Evolutionary conservation across 768 basidiomycete genomes (phyloP).

Genomic region (Flagelloscypha sp.): DNA sequence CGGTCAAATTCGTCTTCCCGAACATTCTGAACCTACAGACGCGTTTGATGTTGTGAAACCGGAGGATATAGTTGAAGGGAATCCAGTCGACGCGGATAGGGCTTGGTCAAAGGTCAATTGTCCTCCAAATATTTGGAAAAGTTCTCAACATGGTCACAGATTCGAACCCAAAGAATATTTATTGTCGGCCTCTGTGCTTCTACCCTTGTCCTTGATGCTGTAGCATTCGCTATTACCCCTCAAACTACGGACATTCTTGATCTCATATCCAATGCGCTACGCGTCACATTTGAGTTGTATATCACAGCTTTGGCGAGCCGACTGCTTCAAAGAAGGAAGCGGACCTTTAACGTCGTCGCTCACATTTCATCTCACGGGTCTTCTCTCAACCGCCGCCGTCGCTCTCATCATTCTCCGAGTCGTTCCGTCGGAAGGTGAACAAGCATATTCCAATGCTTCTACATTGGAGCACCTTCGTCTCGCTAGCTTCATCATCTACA

Average conservation of each 20-base stretch:
- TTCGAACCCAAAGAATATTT: conserved; percentile 30
- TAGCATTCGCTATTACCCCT: too few species aligned
- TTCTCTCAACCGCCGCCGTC: conserved; percentile 29
- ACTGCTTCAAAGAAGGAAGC: too few species aligned
- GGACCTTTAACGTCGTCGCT: conserved; percentile 25
- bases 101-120: conserved; percentile 46
- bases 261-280: too few species aligned
- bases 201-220: conserved; percentile 30
- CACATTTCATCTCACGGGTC: conserved; percentile 32
- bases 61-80: conserved; percentile 43
- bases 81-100: conserved; percentile 35
- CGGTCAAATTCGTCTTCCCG: too few species aligned
- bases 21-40: too few species aligned
- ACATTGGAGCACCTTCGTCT: conserved; percentile 27
- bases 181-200: conserved; percentile 23
- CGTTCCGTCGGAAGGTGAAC: conserved; percentile 26
- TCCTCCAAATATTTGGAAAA: too few species aligned
- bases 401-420: conserved; percentile 30
- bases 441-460: conserved; percentile 6
- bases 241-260: too few species aligned
- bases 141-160: conserved; percentile 21
- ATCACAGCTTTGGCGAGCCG: too few species aligned
- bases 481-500: conserved; percentile 25
- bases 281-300: too few species aligned
- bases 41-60: conserved; percentile 44